phyloP scores from a whole-genome alignment of 805 yeast species.

The Hanseniaspora lachancei region DNA sequence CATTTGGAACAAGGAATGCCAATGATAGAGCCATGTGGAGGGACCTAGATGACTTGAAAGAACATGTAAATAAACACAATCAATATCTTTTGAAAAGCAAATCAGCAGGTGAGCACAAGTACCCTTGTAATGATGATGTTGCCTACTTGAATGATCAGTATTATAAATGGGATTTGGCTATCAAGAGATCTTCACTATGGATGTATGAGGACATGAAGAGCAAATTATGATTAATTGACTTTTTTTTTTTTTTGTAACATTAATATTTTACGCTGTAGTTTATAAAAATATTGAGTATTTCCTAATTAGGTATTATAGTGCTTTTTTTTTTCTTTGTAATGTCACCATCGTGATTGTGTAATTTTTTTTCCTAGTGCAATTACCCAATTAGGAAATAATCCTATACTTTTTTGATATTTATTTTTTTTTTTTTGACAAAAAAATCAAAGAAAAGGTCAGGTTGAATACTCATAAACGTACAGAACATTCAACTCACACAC shows the following conservation, averaged over 20 bases:
- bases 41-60: slow-evolving; percentile 61
- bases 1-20: slow-evolving; percentile 41
- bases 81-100: slow-evolving; percentile 35
- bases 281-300: neutral
- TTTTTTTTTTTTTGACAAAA: neutral
- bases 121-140: slow-evolving; percentile 4
- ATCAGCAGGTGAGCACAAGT: slow-evolving; percentile 40
- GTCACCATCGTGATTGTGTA: too few relatives aligned
- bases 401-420: too few relatives aligned
- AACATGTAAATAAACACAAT: slow-evolving; percentile 93
- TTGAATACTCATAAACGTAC: too few relatives aligned
- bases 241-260: neutral
- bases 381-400: neutral
- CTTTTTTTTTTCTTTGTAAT: too few relatives aligned
- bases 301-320: neutral
- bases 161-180: slow-evolving; percentile 75
- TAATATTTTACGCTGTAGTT: neutral
- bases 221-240: neutral
- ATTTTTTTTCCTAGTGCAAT: neutral
- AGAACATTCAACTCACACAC: too few relatives aligned
- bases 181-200: slow-evolving; percentile 76
- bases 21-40: slow-evolving; percentile 57
- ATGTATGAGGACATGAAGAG: slow-evolving; percentile 23
- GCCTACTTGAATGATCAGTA: slow-evolving; percentile 34
- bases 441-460: neutral